Conservation (phyloP, 2,329 filamentous ascomycete genomes). For the Ascochyta pisi region DNA sequence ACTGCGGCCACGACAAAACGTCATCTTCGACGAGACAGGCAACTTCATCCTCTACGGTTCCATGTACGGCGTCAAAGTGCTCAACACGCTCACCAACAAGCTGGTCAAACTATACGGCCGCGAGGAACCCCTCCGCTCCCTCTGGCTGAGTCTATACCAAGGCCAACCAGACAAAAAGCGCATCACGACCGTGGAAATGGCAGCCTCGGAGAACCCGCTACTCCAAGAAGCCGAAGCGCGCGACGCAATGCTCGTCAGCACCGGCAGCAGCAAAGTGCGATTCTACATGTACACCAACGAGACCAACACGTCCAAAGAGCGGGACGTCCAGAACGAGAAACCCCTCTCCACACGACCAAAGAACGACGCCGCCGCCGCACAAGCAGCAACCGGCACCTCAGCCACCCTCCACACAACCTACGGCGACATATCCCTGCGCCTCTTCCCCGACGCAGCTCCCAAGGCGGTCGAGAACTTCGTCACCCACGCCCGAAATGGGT, state of each 20-base stretch:
- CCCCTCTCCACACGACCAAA: slow-evolving; percentile 66
- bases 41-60: slow-evolving; percentile 96
- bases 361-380: slow-evolving; percentile 60
- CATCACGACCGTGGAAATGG: slow-evolving; percentile 94
- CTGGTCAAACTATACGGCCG: slow-evolving; percentile 89
- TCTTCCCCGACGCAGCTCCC: slow-evolving; percentile 92
- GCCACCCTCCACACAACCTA: slow-evolving; percentile 91
- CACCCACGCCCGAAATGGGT: slow-evolving; percentile 84
- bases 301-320: slow-evolving; percentile 65
- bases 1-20: slow-evolving; percentile 75
- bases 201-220: slow-evolving; percentile 89
- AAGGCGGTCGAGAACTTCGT: slow-evolving; percentile 98
- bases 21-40: slow-evolving; percentile 94
- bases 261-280: slow-evolving; percentile 83
- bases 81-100: slow-evolving; percentile 94
- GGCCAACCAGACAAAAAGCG: slow-evolving; percentile 94
- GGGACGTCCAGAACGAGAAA: slow-evolving; percentile 95
- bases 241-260: slow-evolving; percentile 87
- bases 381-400: slow-evolving; percentile 74
- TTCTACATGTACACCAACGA: slow-evolving; percentile 99
- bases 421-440: slow-evolving; percentile 90
- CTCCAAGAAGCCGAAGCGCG: slow-evolving; percentile 89
- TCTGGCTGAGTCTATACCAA: slow-evolving; percentile 89
- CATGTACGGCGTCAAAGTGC: slow-evolving; percentile 88
- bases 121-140: slow-evolving; percentile 84